Evolutionary conservation across 2,329 filamentous ascomycete species (phyloP), one percentile per base, ranked within the genome.

Genomic region (Arthroderma sp.): DNA sequence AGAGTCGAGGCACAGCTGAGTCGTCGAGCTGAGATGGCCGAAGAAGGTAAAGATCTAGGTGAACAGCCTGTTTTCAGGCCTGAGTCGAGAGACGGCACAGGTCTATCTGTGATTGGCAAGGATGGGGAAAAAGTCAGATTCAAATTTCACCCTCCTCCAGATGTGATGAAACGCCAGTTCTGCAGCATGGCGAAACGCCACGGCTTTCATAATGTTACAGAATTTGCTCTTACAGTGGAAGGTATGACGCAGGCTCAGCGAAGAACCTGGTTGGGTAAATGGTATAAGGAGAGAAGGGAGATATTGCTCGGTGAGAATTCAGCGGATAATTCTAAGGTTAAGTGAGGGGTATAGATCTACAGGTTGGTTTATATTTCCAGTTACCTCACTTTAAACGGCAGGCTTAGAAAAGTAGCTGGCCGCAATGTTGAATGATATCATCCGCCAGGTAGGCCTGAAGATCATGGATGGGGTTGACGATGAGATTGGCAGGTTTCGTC

Each of bases 201-300:
- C 60, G 85, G 85, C 1, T 94, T 86, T 58, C 68, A 73, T 1
- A 81, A 77, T 58, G 80, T 81, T 1, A 83, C 79, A 0, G 83
- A 91, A 49, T 96, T 96, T 71, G 91, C 88, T 3, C 68, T 95
- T 33, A 78, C 87, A 9, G 88, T 96, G 3, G 91, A 96, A 63
- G 77, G 80, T 9, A 93, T 87, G 85, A 93, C 84, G 38, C 84
- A 89, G 60, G 84, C 83, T 56, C 74, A 91, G 65, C 69, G 89
- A 56, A 74, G 83, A 49, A 79, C 81, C 52, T 88, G 78, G 61
- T 67, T 96, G 28, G 83, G 93, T 46, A 69, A 68, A 3, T 96
- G 94, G 62, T 96, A 96, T 68, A 66, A 70, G 50, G 71, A 71
- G 53, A 71, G 88, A 50, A 73, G 78, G 57, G 72, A 73, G 48